These are phyloP conservation scores for Arabidopsis lyrata DNA, from an alignment of 441 rosid species.

Conservation along the genomic window DNA sequence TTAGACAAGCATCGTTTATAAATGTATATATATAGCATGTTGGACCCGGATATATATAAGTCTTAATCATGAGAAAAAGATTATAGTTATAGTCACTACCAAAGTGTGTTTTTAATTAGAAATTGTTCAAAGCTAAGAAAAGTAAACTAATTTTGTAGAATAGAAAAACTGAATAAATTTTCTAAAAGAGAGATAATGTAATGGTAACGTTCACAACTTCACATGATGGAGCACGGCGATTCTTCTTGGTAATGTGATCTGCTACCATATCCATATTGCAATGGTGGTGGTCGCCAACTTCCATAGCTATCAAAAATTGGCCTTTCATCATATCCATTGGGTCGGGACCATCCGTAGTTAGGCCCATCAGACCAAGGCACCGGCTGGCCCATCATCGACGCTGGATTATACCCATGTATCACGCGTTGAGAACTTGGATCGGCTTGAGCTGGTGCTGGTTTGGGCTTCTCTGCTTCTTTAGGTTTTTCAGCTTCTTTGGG, in stretches of 20 bases:
- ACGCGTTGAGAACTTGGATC: neutral
- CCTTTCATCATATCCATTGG: neutral
- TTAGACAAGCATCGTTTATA: too few relatives aligned
- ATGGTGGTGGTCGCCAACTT: neutral
- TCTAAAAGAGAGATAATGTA: neutral
- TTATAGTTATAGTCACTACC: too few relatives aligned
- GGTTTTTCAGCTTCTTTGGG: constrained; percentile 39
- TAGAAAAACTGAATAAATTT: neutral
- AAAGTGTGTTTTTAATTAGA: neutral
- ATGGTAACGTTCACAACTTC: neutral
- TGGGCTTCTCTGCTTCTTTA: constrained; percentile 41
- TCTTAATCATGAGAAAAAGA: too few relatives aligned
- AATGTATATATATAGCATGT: too few relatives aligned
- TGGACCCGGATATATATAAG: too few relatives aligned
- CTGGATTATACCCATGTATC: neutral
- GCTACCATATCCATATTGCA: neutral
- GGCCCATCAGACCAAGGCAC: constrained; percentile 18
- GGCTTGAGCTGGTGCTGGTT: constrained; percentile 17
- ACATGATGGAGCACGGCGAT: neutral
- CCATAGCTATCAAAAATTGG: neutral
- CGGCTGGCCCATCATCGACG: neutral
- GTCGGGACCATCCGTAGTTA: constrained; percentile 16
- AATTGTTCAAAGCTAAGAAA: neutral
- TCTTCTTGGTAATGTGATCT: neutral
- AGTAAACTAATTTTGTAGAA: neutral